Evolutionary conservation across 2,329 filamentous ascomycete genomes (phyloP).

Genomic region (Neofusicoccum sp.): DNA sequence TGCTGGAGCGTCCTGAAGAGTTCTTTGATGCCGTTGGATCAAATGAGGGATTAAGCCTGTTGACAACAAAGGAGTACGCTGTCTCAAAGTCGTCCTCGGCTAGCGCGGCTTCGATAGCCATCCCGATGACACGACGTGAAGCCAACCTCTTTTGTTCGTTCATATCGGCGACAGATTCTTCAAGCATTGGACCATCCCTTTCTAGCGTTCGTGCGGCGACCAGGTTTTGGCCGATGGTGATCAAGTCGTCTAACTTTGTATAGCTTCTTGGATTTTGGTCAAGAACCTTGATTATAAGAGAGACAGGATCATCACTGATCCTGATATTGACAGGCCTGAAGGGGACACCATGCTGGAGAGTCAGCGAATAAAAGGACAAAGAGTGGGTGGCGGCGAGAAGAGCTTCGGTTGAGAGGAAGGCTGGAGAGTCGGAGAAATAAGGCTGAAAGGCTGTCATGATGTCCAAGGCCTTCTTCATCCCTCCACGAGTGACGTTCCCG

Average conservation of each 20-base stretch:
- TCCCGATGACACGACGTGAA: constrained; percentile 71
- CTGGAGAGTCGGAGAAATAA: constrained; percentile 56
- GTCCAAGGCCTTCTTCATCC: constrained; percentile 75
- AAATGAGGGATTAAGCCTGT: constrained; percentile 54
- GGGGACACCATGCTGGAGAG: constrained; percentile 76
- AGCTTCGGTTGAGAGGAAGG: constrained; percentile 61
- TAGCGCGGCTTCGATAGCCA: constrained; percentile 79
- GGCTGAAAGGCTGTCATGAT: constrained; percentile 69
- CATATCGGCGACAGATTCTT: constrained; percentile 20
- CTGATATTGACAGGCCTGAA: constrained; percentile 78
- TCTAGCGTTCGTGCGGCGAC: constrained; percentile 58
- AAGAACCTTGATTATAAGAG: constrained; percentile 71
- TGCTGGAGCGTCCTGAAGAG: not conserved
- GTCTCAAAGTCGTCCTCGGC: constrained; percentile 82
- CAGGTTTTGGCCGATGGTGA: constrained; percentile 70
- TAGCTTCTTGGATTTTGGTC: constrained; percentile 77
- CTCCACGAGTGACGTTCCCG: constrained; percentile 73
- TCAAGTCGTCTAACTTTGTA: constrained; percentile 71
- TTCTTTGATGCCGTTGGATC: not conserved
- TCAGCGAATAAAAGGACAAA: constrained; percentile 75
- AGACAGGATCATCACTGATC: constrained; percentile 74
- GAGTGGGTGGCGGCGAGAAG: constrained; percentile 74
- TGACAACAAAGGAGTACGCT: constrained; percentile 81
- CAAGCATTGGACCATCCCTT: constrained; percentile 27
- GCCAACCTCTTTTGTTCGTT: constrained; percentile 45